These are phyloP conservation scores for Dendrobium huoshanense DNA, from an alignment of 106 monocot species.

Conservation along the genomic window DNA sequence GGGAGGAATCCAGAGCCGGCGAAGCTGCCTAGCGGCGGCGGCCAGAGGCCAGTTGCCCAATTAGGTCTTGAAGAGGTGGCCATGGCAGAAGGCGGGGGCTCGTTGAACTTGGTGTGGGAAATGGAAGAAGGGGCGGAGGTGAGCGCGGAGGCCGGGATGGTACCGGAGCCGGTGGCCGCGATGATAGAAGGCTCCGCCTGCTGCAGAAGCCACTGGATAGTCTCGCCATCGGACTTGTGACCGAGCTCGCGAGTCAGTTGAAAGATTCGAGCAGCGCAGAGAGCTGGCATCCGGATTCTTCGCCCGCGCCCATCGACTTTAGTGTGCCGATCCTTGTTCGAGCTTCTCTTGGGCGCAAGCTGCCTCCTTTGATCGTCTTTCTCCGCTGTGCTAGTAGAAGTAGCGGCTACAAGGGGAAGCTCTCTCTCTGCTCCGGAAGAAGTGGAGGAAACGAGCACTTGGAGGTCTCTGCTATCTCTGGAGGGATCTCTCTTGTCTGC, in stretches of 20 bases:
- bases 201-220: conserved; percentile 70
- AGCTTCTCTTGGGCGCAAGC: conserved; percentile 49
- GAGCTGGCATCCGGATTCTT: conserved; percentile 66
- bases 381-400: not conserved
- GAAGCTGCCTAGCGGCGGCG: not conserved
- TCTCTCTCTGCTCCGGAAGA: not conserved
- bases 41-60: not conserved
- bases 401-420: not conserved
- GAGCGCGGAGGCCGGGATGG: conserved; percentile 55
- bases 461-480: conserved; percentile 2
- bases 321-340: conserved; percentile 73
- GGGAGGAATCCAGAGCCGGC: not conserved
- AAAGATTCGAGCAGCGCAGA: conserved; percentile 71
- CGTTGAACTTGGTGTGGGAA: not conserved
- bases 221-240: conserved; percentile 73
- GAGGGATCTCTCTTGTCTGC: not conserved
- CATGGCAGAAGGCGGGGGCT: not conserved
- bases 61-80: not conserved
- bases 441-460: not conserved
- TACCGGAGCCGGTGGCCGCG: conserved; percentile 68
- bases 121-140: conserved; percentile 9
- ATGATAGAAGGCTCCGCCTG: conserved; percentile 68
- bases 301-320: conserved; percentile 69
- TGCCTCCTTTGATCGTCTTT: conserved; percentile 24
- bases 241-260: conserved; percentile 71